Base-by-base conservation (phyloP, 176 grass and related monocot species). In the Guadua angustifolia region DNA sequence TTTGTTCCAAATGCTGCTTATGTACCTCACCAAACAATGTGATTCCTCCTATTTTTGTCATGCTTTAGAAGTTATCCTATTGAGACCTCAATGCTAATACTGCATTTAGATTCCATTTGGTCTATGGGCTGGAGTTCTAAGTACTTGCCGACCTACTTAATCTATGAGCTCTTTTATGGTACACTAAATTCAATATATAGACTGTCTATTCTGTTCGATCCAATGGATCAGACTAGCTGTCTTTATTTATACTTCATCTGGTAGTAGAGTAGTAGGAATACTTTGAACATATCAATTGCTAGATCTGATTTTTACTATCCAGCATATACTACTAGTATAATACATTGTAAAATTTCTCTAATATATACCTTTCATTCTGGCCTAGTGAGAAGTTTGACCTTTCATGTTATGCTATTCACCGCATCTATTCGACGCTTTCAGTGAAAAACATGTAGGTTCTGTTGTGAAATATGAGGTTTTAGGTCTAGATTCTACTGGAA, bases 11-110 rank as follows among this genome's bases (percentile, higher is more conserved):
- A 66, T 82, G 88, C 18, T 86, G 66, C 75, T 73, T 49, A 78
- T 86, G 83, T 82, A 67, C 56, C 66, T 71, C 46, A 38, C 52
- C 46, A 43, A 12, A 85, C 61, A 26, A 59, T 80, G 38, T 81
- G 77, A 62, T 64, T 42, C 44, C 5, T 24, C 52, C 24, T 80
- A 43, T 81, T 89, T 77, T 77, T 86, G n/a, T 89, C 60, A 74
- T 75, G 7, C 17, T 67, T 80, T 50, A 53, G 67, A 60, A 75
- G 81, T 88, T 42, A 32, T 85, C 50, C 7, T 69, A 29, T 84
- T 36, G 82, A 79, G 87, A 89, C 50, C 40, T 85, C 49, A 42
- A 59, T 85, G 82, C 69, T 85, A 69, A 73, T 78, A 49, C 71
- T 67, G 40, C 50, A 58, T 29, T 1, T 56, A 44, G 38, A 64